These are phyloP conservation scores for Limonium bicolor DNA, from an alignment of 148 eudicot species.

Conservation along the genomic window DNA sequence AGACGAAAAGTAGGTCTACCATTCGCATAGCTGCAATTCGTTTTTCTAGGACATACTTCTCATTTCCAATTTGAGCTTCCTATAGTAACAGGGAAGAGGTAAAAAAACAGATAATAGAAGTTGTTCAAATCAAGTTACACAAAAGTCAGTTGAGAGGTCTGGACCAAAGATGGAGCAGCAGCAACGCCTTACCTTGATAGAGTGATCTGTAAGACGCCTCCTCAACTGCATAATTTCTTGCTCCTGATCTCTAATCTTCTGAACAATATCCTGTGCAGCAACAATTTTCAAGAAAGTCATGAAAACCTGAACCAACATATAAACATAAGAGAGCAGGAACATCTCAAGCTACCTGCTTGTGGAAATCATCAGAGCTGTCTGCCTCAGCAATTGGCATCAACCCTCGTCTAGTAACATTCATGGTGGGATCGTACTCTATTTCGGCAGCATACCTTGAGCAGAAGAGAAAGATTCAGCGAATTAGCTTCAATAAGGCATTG, in stretches of 20 bases:
- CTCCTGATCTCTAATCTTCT: slow-evolving; percentile 54
- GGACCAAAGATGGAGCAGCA: neutral
- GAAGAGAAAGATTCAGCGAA: neutral
- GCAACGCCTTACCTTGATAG: slow-evolving; percentile 40
- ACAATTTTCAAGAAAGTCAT: neutral
- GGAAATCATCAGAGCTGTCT: slow-evolving; percentile 25
- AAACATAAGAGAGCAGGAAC: neutral
- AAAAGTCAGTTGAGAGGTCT: neutral
- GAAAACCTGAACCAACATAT: neutral
- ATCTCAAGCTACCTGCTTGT: slow-evolving; percentile 50
- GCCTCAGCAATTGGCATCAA: slow-evolving; percentile 45
- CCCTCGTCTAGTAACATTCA: slow-evolving; percentile 30
- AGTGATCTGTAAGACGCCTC: slow-evolving; percentile 59
- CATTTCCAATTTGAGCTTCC: slow-evolving; percentile 76
- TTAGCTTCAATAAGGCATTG: neutral
- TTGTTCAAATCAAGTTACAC: neutral
- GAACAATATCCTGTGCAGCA: slow-evolving; percentile 25
- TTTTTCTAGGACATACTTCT: slow-evolving; percentile 69
- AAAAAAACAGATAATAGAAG: slow-evolving; percentile 1
- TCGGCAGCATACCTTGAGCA: slow-evolving; percentile 31
- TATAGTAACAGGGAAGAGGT: slow-evolving; percentile 10
- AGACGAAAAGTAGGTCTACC: slow-evolving; percentile 26
- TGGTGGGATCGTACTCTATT: slow-evolving; percentile 30
- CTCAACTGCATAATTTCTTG: slow-evolving; percentile 58
- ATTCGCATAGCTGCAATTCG: slow-evolving; percentile 93